Evolutionary conservation across 768 basidiomycete genomes (phyloP), one percentile per base, ranked within the genome.

Genomic region (Gautieria morchelliformis): DNA sequence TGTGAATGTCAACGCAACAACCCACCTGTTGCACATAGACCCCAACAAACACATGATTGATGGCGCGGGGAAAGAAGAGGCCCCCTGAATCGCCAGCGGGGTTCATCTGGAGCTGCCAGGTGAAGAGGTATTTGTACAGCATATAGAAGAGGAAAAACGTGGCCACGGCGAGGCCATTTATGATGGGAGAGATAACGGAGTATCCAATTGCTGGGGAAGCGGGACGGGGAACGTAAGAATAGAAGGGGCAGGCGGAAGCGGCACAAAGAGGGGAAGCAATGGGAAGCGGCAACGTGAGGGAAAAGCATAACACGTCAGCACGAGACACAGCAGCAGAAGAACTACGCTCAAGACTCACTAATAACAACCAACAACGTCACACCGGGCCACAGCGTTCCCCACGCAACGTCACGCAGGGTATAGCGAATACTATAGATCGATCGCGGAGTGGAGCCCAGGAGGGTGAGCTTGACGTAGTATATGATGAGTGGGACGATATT

Each of bases 41-140:
- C 3, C 95, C 96, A 20, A 93, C 91, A 62, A 98, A 97, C 32
- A 95, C 66, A 65, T 98, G 96, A 50, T 89, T 84, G 27, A 98
- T 81, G 5, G 96, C 95, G 70, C 85, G 89, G 22, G 94, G 94
- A 78, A 93, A 98, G 77, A 96, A 98, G 50, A 90, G 67, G 0
- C 96, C 96, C 39, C 95, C 95, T 0, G 93, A 95, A 56, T 96
- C 93, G 51, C 73, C 73, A 4, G 77, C 70, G 0, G 77, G 67
- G 4, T 84, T 80, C 67, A 92, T 85, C 56, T 89, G 83, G 64
- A 82, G 81, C 59, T 81, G 83, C 75, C 82, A 93, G 53, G 89
- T 74, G 78, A 89, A 93, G 32, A 90, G 80, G 63, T 92, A 93
- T 69, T 76, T 91, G 79, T 89, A 92, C 37, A 91, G 70, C 59